phyloP scores from a whole-genome alignment of 164 flowering plant genomes.

The Saururus chinensis region DNA sequence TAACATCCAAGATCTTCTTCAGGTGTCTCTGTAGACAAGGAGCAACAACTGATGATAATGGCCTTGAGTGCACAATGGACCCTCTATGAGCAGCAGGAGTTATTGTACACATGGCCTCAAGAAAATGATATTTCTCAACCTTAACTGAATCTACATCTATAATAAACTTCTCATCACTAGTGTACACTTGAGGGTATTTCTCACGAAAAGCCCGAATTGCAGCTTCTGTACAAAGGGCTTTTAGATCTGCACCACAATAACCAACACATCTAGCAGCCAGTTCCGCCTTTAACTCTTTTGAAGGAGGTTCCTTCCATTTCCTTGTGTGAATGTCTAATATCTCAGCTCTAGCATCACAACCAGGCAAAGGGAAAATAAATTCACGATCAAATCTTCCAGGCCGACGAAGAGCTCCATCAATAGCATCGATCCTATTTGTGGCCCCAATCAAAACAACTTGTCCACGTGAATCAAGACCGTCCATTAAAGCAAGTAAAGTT shows the following conservation, averaged over 20 bases:
- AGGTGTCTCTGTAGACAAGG: constrained; percentile 81
- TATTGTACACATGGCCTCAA: constrained; percentile 92
- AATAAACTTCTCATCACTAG: constrained; percentile 93
- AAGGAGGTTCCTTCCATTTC: constrained; percentile 93
- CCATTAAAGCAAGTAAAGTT: constrained; percentile 97
- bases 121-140: constrained; percentile 81
- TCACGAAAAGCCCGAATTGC: constrained; percentile 99
- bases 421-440: constrained; percentile 96
- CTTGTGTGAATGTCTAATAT: constrained; percentile 94
- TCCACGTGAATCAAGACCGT: constrained; percentile 99
- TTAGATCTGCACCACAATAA: constrained; percentile 97
- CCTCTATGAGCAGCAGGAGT: constrained; percentile 99
- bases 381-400: constrained; percentile 99
- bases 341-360: constrained; percentile 95
- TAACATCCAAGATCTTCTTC: constrained; percentile 45
- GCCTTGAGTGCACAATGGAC: constrained; percentile 85
- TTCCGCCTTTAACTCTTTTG: constrained; percentile 67
- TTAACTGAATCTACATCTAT: constrained; percentile 89
- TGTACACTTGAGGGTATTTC: constrained; percentile 97
- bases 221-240: constrained; percentile 97
- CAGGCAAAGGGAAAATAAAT: constrained; percentile 93
- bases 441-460: constrained; percentile 99
- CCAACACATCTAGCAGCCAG: constrained; percentile 99
- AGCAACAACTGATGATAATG: constrained; percentile 77
- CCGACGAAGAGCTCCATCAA: constrained; percentile 97